Conservation (phyloP, 345 rosid genomes). For the Eucalyptus regnans region DNA sequence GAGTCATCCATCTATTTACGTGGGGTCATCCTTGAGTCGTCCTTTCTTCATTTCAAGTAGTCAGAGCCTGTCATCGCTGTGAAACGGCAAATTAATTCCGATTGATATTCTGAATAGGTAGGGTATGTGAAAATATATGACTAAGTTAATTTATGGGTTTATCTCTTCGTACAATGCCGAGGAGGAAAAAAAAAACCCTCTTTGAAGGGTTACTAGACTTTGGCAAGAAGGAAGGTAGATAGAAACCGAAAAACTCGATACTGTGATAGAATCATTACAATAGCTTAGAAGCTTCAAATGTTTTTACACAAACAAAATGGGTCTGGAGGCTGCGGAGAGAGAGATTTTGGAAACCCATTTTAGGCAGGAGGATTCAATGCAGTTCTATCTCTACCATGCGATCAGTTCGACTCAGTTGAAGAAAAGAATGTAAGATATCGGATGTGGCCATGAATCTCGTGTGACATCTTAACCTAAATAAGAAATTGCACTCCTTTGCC, state of each 20-base stretch:
- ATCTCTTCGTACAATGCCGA: not conserved
- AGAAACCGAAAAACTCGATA: not conserved
- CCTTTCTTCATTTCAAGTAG: not conserved
- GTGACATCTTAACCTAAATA: not conserved
- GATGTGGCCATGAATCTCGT: not conserved
- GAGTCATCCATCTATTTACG: not conserved
- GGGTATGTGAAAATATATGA: not conserved
- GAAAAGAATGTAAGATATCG: constrained; percentile 1
- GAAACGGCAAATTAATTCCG: not conserved
- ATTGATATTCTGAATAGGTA: not conserved
- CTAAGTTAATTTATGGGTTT: not conserved
- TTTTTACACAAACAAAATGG: not conserved
- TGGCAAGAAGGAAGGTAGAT: not conserved
- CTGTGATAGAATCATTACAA: not conserved
- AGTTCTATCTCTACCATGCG: not conserved
- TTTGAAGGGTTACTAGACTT: not conserved
- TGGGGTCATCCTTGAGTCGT: not conserved
- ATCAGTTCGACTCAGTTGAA: not conserved
- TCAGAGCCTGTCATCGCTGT: not conserved
- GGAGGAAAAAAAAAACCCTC: not conserved
- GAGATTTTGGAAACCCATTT: not conserved
- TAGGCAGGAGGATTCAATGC: not conserved
- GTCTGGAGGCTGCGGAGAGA: not conserved
- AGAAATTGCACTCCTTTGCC: constrained; percentile 23
- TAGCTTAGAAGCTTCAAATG: not conserved